These are phyloP conservation scores for Pisolithus orientalis DNA, from an alignment of 768 basidiomycete genomes.

Conservation along the genomic window DNA sequence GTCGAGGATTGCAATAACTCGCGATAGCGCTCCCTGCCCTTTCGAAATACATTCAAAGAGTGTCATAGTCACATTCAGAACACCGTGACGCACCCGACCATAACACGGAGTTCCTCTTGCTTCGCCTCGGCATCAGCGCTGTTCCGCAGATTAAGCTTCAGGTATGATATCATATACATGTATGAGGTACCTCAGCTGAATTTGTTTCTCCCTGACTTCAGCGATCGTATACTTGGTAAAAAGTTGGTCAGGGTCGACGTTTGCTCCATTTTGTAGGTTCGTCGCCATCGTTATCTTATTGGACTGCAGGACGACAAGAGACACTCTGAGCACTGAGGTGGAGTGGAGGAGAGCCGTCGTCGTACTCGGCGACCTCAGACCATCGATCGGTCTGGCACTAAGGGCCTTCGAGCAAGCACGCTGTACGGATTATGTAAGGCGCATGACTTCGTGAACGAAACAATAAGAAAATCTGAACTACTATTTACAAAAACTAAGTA, in stretches of 20 bases:
- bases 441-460: neutral
- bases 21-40: slow-evolving; percentile 82
- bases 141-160: slow-evolving; percentile 2
- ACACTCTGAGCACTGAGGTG: slow-evolving; percentile 4
- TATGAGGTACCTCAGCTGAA: slow-evolving; percentile 54
- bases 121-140: slow-evolving; percentile 83
- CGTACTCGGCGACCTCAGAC: slow-evolving; percentile 3
- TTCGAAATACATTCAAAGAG: slow-evolving; percentile 40
- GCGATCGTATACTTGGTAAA: slow-evolving; percentile 65
- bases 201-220: slow-evolving; percentile 63
- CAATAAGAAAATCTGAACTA: neutral
- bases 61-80: neutral
- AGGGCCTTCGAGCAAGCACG: slow-evolving; percentile 21
- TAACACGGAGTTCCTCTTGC: slow-evolving; percentile 79
- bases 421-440: slow-evolving; percentile 6
- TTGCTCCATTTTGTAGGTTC: slow-evolving; percentile 13
- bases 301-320: slow-evolving; percentile 7
- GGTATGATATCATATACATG: neutral
- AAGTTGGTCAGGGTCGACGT: slow-evolving; percentile 63
- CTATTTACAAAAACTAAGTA: slow-evolving; percentile 5
- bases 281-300: slow-evolving; percentile 2
- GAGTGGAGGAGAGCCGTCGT: slow-evolving; percentile 5
- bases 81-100: slow-evolving; percentile 76
- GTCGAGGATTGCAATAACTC: slow-evolving; percentile 82
- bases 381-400: slow-evolving; percentile 6